Conservation (phyloP, 1,284 basidiomycete genomes). For the Ustilago xerochloae region DNA sequence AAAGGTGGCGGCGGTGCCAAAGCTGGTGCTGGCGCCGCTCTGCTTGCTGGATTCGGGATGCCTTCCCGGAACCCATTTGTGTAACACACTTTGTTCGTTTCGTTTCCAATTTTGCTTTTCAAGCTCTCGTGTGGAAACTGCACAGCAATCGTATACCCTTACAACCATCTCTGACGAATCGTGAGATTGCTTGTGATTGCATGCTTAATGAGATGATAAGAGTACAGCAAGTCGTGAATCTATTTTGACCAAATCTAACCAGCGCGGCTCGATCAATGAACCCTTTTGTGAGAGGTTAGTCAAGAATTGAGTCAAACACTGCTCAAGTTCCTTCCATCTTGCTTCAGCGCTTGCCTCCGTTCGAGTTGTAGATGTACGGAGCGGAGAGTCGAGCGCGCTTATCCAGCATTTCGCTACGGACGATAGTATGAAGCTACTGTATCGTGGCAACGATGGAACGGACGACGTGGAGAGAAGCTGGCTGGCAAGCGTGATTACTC, state of each 20-base stretch:
- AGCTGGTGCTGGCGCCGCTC: conserved; percentile 8
- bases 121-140: too few relatives aligned
- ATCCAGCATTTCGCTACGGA: conserved; percentile 27
- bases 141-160: neutral
- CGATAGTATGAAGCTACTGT: neutral
- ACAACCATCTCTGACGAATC: neutral
- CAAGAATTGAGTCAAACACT: conserved; percentile 3
- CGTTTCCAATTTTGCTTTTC: too few relatives aligned
- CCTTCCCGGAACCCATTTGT: conserved; percentile 23
- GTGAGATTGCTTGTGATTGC: neutral
- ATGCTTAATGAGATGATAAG: neutral
- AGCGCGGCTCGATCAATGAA: conserved; percentile 3
- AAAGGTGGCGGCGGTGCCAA: conserved; percentile 11
- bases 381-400: conserved; percentile 8
- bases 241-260: conserved; percentile 14
- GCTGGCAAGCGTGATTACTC: neutral
- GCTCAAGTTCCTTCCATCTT: conserved; percentile 7
- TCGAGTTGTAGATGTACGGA: neutral
- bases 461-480: conserved; percentile 6
- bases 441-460: neutral
- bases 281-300: neutral
- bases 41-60: conserved; percentile 29
- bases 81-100: neutral
- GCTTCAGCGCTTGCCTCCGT: neutral
- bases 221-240: conserved; percentile 14